Percentiles rank a stretch among this genome's conserved stretches.
Conservation (phyloP, 2,329 filamentous ascomycete genomes). For the Aspergillus latus region DNA sequence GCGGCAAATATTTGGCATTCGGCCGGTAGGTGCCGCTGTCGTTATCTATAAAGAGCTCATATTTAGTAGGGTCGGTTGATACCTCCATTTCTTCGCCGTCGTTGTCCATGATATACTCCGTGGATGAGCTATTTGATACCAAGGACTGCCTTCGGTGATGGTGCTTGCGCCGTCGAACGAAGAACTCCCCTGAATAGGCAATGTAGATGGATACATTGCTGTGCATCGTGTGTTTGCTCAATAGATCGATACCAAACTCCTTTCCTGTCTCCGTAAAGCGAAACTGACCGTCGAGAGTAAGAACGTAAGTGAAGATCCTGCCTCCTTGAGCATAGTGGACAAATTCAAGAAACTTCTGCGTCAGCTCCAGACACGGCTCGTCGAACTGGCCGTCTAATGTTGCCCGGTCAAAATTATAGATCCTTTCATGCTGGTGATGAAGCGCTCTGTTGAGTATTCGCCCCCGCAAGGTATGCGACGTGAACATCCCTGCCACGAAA, state of each 20-base stretch:
- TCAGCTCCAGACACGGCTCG: conserved; percentile 67
- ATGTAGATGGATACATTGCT: conserved; percentile 89
- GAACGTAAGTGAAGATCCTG: conserved; percentile 85
- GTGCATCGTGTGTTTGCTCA: conserved; percentile 97
- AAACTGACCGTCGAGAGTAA: conserved; percentile 82
- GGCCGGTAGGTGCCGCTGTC: conserved; percentile 92
- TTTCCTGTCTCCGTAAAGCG: conserved; percentile 95
- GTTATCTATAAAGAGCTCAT: conserved; percentile 91
- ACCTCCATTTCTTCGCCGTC: conserved; percentile 43
- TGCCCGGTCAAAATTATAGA: conserved; percentile 81
- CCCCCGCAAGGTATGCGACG: conserved; percentile 71
- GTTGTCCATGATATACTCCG: conserved; percentile 34
- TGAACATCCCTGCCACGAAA: conserved; percentile 87
- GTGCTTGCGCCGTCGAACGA: conserved; percentile 68
- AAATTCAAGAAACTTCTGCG: conserved; percentile 79
- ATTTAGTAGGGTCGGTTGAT: conserved; percentile 59
- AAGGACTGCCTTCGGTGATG: conserved; percentile 35
- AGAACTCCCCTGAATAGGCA: conserved; percentile 90
- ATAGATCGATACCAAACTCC: conserved; percentile 88
- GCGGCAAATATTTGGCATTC: conserved; percentile 71
- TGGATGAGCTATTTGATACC: conserved; percentile 34
- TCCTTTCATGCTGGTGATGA: conserved; percentile 82
- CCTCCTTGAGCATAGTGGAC: conserved; percentile 83
- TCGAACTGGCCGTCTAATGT: conserved; percentile 72
- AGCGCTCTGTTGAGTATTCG: conserved; percentile 79